These are phyloP conservation scores for Dothidotthia symphoricarpi DNA, from an alignment of 2,329 filamentous ascomycete species.

Conservation along the genomic window DNA sequence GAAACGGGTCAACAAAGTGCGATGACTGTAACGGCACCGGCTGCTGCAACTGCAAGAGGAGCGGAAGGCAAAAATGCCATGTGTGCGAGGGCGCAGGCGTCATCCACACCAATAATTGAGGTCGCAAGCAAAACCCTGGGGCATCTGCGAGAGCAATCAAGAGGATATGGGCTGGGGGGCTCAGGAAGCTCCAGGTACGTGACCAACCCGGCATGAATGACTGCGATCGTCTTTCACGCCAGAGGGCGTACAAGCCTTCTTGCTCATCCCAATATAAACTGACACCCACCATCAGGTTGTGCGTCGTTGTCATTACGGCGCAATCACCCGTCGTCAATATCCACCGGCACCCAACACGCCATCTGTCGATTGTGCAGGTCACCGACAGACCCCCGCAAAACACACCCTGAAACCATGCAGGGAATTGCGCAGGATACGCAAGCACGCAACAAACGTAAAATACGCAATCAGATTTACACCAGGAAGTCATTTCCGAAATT, in stretches of 20 bases:
- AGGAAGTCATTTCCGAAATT: constrained; percentile 19
- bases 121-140: constrained; percentile 5
- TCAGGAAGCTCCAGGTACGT: constrained; percentile 19
- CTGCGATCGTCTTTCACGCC: too few relatives aligned
- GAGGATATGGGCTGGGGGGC: constrained; percentile 9
- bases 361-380: constrained; percentile 19
- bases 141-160: constrained; percentile 4
- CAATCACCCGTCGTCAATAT: constrained; percentile 1
- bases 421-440: constrained; percentile 1
- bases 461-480: constrained; percentile 13
- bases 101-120: constrained; percentile 32
- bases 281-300: too few relatives aligned
- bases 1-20: constrained; percentile 36
- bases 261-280: too few relatives aligned
- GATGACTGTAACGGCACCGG: constrained; percentile 33
- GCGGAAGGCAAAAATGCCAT: constrained; percentile 29
- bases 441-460: constrained; percentile 7
- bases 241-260: too few relatives aligned
- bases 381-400: constrained; percentile 1
- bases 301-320: constrained; percentile 1
- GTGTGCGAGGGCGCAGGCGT: constrained; percentile 37
- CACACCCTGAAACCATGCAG: neutral
- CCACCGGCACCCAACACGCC: neutral
- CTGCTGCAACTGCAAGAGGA: constrained; percentile 30
- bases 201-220: too few relatives aligned